These are phyloP conservation scores for Tolypocladium cylindrosporum DNA, from an alignment of 2,329 filamentous ascomycete species.

Conservation along the genomic window DNA sequence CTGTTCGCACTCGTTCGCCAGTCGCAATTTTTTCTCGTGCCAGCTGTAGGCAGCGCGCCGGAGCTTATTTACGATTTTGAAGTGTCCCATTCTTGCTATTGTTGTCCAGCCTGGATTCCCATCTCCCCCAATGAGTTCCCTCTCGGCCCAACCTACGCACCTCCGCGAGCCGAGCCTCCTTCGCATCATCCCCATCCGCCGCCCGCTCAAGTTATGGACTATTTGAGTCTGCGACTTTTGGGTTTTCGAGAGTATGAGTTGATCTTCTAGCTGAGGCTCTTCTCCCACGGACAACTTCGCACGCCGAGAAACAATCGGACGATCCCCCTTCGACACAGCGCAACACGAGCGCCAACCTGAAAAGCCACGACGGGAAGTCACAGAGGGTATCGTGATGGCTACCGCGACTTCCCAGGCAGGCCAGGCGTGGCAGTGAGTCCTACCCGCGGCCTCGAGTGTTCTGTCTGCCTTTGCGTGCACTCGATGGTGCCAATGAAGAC, in stretches of 20 bases:
- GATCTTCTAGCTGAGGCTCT: constrained; percentile 14
- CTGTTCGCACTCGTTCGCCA: constrained; percentile 2
- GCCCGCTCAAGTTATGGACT: constrained; percentile 22
- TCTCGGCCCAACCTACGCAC: constrained; percentile 22
- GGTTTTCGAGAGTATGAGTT: constrained; percentile 24
- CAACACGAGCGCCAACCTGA: background rate
- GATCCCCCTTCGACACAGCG: background rate
- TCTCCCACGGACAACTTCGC: background rate
- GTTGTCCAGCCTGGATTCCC: constrained; percentile 8
- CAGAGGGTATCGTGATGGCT: constrained; percentile 2
- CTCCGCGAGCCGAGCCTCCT: constrained; percentile 24
- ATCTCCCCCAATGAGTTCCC: constrained; percentile 25
- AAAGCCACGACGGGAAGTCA: background rate
- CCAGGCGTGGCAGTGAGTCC: constrained; percentile 29
- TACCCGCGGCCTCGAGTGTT: background rate
- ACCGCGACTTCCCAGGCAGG: constrained; percentile 18
- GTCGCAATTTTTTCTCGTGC: constrained; percentile 1
- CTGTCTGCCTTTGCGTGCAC: no score
- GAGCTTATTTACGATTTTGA: background rate
- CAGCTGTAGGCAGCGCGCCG: background rate
- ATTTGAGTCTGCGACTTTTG: constrained; percentile 18
- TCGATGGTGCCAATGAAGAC: background rate
- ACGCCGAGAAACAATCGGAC: background rate
- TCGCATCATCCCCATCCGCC: constrained; percentile 14
- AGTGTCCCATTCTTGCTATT: background rate